Evolutionary conservation across 192 early-diverging fungal genomes (phyloP).

Genomic region (Entophlyctis luteolus): DNA sequence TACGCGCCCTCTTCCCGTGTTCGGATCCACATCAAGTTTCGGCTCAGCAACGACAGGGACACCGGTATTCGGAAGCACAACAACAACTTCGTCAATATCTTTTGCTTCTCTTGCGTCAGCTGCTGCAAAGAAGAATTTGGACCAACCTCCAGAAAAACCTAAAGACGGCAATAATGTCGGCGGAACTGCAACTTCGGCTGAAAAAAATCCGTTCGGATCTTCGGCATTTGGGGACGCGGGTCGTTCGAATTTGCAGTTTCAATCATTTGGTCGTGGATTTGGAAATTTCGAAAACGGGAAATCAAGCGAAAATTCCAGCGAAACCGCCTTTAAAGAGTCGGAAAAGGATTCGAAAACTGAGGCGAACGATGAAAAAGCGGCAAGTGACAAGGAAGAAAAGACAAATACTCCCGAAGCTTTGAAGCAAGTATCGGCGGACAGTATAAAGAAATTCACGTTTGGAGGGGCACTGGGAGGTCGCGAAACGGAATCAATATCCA

Average conservation of each 20-base stretch:
- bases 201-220: constrained; percentile 22
- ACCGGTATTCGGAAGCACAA: background rate
- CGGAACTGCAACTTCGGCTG: background rate
- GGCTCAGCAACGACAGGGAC: background rate
- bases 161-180: background rate
- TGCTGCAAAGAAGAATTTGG: no score
- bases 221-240: constrained; percentile 16
- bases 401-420: no score
- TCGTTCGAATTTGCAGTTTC: background rate
- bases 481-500: no score
- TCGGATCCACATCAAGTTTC: background rate
- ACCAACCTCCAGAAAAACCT: background rate
- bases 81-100: background rate
- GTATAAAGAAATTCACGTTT: no score
- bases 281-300: no score
- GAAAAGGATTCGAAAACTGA: no score
- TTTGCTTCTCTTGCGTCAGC: background rate
- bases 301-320: no score
- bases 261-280: background rate
- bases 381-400: no score
- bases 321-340: no score
- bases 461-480: no score
- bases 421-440: no score
- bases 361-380: no score
- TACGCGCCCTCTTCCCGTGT: background rate